These are phyloP conservation scores for Beauveria sp. DNA, from an alignment of 2,329 filamentous ascomycete genomes.

Conservation along the genomic window DNA sequence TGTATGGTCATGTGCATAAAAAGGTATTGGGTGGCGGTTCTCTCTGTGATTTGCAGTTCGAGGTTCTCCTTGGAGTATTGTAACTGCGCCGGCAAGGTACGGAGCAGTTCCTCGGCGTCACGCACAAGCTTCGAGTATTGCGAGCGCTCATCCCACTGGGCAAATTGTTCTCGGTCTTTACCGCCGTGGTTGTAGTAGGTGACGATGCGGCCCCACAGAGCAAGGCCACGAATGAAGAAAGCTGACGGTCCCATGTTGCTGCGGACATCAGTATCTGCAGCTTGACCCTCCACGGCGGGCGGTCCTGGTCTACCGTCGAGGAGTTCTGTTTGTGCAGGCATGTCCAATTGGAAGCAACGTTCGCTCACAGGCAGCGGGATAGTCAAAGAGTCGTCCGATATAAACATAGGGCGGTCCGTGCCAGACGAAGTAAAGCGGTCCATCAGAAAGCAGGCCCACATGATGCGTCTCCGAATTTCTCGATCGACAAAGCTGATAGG, in stretches of 20 bases:
- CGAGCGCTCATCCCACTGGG: conserved; percentile 79
- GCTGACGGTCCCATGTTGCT: conserved; percentile 93
- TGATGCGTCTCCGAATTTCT: conserved; percentile 84
- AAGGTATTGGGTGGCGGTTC: conserved; percentile 82
- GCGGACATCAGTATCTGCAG: conserved; percentile 51
- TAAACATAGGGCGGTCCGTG: conserved; percentile 83
- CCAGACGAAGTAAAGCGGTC: conserved; percentile 96
- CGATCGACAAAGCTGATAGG: conserved; percentile 84
- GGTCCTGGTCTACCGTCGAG: conserved; percentile 64
- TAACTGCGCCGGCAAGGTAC: conserved; percentile 62
- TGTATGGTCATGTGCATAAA: conserved; percentile 87
- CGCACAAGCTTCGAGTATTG: conserved; percentile 63
- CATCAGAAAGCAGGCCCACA: conserved; percentile 99
- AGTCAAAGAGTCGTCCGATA: conserved; percentile 80
- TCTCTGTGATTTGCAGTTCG: conserved; percentile 74
- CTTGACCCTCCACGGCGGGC: conserved; percentile 53
- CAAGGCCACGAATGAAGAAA: conserved; percentile 77
- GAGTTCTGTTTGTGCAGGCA: conserved; percentile 79
- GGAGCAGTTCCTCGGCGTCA: conserved; percentile 63
- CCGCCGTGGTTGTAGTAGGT: conserved; percentile 87
- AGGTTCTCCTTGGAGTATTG: conserved; percentile 75
- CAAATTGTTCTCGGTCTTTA: conserved; percentile 65
- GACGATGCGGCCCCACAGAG: conserved; percentile 84
- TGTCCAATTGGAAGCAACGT: conserved; percentile 81
- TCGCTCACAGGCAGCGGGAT: conserved; percentile 90